Conservation (phyloP, 768 basidiomycete species). For the Pulveroboletus sp. region DNA sequence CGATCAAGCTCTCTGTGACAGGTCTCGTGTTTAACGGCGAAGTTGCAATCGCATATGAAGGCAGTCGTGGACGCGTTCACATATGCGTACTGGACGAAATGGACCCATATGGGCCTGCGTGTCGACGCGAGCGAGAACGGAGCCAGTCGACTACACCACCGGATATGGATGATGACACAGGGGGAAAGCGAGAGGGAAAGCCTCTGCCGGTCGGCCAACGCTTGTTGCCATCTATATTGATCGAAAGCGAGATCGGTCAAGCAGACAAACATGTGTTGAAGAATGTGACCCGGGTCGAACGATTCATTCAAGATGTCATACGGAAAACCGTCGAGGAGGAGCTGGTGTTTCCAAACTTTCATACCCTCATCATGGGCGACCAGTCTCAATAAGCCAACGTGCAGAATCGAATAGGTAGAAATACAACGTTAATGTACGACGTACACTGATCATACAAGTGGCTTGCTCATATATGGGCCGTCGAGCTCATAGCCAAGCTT, state of each 20-base stretch:
- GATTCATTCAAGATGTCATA: constrained; percentile 93
- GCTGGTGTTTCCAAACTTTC: constrained; percentile 94
- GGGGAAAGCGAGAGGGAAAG: constrained; percentile 48
- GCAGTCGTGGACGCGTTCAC: constrained; percentile 74
- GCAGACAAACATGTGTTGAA: constrained; percentile 92
- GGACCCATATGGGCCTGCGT: constrained; percentile 78
- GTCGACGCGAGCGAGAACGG: constrained; percentile 49
- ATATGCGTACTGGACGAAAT: constrained; percentile 84
- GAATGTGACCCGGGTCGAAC: constrained; percentile 92
- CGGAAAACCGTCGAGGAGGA: constrained; percentile 95
- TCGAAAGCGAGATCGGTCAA: constrained; percentile 97
- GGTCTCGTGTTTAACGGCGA: constrained; percentile 85
- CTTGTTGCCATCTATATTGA: constrained; percentile 78
- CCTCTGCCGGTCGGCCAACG: constrained; percentile 77
- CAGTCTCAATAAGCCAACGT: constrained; percentile 10
- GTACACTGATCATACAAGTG: constrained; percentile 38
- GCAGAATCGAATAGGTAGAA: not conserved
- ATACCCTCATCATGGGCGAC: constrained; percentile 63
- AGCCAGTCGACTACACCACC: constrained; percentile 49
- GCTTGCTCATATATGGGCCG: constrained; percentile 97
- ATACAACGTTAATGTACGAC: constrained; percentile 11
- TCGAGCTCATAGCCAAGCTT: constrained; percentile 92
- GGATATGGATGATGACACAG: constrained; percentile 57
- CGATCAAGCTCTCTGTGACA: constrained; percentile 89
- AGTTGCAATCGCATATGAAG: constrained; percentile 88